Conservation (phyloP, 176 grass and related monocot genomes). For the Musa acuminata region DNA sequence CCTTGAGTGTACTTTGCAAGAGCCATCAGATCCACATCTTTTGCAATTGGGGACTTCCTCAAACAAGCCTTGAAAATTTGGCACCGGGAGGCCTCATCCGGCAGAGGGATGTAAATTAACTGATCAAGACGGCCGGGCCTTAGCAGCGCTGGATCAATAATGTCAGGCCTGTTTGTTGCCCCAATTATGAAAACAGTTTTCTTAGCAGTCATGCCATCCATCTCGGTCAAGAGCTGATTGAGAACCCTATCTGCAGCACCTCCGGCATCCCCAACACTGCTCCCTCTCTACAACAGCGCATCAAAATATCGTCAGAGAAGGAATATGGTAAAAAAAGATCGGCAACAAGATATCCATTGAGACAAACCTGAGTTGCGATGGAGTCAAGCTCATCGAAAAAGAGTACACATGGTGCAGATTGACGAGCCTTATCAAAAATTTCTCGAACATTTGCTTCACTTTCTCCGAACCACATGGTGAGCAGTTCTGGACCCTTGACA, state of each 20-base stretch:
- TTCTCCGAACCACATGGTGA: too few relatives aligned
- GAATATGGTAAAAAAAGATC: background rate
- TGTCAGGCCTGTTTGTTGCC: conserved; percentile 22
- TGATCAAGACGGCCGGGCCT: conserved; percentile 56
- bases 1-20: conserved; percentile 34
- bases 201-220: conserved; percentile 62
- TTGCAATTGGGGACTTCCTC: conserved; percentile 34
- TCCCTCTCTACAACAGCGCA: conserved; percentile 24
- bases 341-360: background rate
- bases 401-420: conserved; percentile 21
- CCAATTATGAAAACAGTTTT: conserved; percentile 67
- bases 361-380: conserved; percentile 34
- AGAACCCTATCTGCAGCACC: conserved; percentile 10
- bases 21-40: conserved; percentile 34
- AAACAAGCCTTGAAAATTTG: conserved; percentile 52
- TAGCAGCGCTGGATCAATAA: conserved; percentile 42
- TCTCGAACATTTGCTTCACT: too few relatives aligned
- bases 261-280: conserved; percentile 38
- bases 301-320: background rate
- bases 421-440: too few relatives aligned
- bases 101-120: conserved; percentile 59
- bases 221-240: conserved; percentile 26
- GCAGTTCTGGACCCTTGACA: conserved; percentile 27
- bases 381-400: conserved; percentile 77
- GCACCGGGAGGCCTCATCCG: conserved; percentile 39